Conservation (phyloP, 2,329 filamentous ascomycete species). For the Clarireedia hainanense region DNA sequence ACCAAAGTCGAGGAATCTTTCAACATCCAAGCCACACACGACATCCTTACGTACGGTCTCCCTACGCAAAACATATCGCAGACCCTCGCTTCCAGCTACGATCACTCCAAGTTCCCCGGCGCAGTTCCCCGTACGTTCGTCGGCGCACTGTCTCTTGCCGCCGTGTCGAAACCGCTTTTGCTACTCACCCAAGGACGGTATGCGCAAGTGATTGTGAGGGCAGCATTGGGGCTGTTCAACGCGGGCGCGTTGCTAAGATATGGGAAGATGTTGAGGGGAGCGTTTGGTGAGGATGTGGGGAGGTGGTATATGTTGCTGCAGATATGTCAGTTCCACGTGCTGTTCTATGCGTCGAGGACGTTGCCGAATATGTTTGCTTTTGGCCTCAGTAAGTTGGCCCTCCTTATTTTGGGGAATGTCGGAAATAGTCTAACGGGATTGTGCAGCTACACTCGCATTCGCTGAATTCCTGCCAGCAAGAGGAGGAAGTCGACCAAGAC, state of each 20-base stretch:
- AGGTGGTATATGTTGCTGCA: slow-evolving; percentile 77
- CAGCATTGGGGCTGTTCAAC: slow-evolving; percentile 72
- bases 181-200: slow-evolving; percentile 46
- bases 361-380: slow-evolving; percentile 97
- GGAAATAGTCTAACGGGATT: too few species aligned
- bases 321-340: slow-evolving; percentile 80
- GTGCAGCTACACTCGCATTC: slow-evolving; percentile 56
- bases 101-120: slow-evolving; percentile 85
- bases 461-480: slow-evolving; percentile 35
- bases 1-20: slow-evolving; percentile 99
- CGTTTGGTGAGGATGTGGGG: slow-evolving; percentile 61
- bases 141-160: slow-evolving; percentile 69
- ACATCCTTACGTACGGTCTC: slow-evolving; percentile 75
- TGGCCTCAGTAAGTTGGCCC: slow-evolving; percentile 57
- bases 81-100: slow-evolving; percentile 60
- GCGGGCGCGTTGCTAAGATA: slow-evolving; percentile 60
- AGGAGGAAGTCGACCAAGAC: slow-evolving; percentile 31
- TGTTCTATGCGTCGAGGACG: slow-evolving; percentile 87
- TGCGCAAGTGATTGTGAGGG: slow-evolving; percentile 59
- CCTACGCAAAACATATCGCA: slow-evolving; percentile 47
- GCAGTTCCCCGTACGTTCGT: slow-evolving; percentile 88
- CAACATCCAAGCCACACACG: slow-evolving; percentile 89
- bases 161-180: slow-evolving; percentile 60
- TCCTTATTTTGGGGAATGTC: neutral
- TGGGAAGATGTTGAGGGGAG: slow-evolving; percentile 50